Base-by-base conservation (phyloP, 2,329 filamentous ascomycete genomes). In the Annulohypoxylon truncatum region DNA sequence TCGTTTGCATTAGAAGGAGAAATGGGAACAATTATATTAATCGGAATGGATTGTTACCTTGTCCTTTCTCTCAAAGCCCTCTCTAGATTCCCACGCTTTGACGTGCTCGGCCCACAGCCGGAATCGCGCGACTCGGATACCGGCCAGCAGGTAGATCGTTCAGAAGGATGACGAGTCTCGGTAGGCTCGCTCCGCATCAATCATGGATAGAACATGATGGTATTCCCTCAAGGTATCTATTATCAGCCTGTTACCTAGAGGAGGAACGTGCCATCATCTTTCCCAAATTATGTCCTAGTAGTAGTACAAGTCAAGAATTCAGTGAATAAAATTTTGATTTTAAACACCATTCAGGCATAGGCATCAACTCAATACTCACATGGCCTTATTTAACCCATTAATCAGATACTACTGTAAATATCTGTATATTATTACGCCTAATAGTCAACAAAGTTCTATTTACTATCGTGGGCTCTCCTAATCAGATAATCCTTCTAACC, bases 11-110 rank as follows among this genome's bases (percentile, higher is more conserved):
- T 63, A 38, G 55, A 24, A 52, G 57, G 22, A 59, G 29, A 38
- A 64, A 18, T 20, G 18, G 15, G 18, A 22, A 53, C 44, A 57
- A 63, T 61, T 74, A 73, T 46, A 75, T 75, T 75, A 75, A 74
- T 70, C 67, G 67, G 48, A 61, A 74, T 73, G 73, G 72, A 75
- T 74, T 61, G 73, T 74, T 75, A 73, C 73, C 46, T 74, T 44
- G 54, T 63, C 48, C 18, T 59, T 61, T 46, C 63, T 58, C 61
- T 65, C 57, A 50, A 28, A 64, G 35, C 63, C 44, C 10, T 47
- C 47, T 2, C 42, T 22, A 22, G 40, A 51, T 42, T 51, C 33
- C 31, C 57, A 63, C 44, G 51, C 44, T 54, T 40, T 62, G 35
- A 52, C 53, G 28, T 58, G 54, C 54, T 67, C 33, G 56, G 24